phyloP scores from a whole-genome alignment of 441 rosid species.

The Rhodomyrtus psidioides region DNA sequence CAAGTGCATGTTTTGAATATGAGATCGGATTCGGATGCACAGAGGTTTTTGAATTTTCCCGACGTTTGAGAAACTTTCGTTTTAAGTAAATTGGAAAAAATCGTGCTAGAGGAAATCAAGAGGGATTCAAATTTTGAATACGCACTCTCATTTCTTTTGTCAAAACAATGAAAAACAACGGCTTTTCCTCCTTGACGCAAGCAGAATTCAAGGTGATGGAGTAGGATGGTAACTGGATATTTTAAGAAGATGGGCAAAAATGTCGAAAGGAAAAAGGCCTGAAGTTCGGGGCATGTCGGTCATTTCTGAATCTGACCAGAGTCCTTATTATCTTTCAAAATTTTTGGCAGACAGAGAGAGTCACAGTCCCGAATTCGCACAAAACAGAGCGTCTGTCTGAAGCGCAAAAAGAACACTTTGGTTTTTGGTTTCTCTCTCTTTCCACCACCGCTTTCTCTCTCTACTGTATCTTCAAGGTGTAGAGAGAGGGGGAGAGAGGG shows the following conservation, averaged over 20 bases:
- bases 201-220: neutral
- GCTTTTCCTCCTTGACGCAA: neutral
- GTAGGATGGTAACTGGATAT: neutral
- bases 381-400: neutral
- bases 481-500: neutral
- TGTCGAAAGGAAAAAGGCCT: neutral
- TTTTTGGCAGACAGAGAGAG: neutral
- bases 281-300: neutral
- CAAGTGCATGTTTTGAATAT: neutral
- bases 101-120: neutral
- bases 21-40: neutral
- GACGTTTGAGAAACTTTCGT: neutral
- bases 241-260: neutral
- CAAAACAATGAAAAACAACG: neutral
- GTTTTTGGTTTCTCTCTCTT: neutral
- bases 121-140: neutral
- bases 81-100: neutral
- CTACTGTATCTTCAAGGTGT: neutral
- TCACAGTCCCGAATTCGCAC: neutral
- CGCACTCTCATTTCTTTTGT: neutral
- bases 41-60: neutral
- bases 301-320: neutral
- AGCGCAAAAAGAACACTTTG: neutral
- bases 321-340: neutral
- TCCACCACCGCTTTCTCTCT: neutral